A percentile compares a stretch with the other conserved stretches of the same genome.
These are phyloP conservation scores for Lagerstroemia speciosa DNA, from an alignment of 345 rosid genomes.

Conservation along the genomic window DNA sequence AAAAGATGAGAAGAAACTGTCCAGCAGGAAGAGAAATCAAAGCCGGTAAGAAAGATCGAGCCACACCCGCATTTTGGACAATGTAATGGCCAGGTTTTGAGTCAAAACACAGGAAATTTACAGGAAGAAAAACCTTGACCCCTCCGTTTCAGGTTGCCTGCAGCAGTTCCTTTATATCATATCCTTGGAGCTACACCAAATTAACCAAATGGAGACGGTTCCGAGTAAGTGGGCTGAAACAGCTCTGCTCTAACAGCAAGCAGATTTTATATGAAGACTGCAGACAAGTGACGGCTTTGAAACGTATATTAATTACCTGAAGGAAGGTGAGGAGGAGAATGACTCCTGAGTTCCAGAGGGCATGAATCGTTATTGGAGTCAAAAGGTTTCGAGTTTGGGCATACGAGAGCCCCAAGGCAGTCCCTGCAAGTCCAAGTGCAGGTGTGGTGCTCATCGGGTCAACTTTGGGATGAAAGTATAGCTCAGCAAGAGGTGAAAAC, in stretches of 20 bases:
- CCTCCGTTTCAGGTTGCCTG: constrained; percentile 29
- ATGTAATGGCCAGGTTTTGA: not conserved
- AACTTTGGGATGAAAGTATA: not conserved
- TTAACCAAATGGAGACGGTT: constrained; percentile 3
- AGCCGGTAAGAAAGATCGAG: not conserved
- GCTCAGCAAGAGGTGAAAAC: not conserved
- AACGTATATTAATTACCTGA: constrained; percentile 47
- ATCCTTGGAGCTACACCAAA: constrained; percentile 60
- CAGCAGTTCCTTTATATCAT: constrained; percentile 69
- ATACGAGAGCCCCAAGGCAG: constrained; percentile 68
- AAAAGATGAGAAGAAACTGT: too few relatives aligned
- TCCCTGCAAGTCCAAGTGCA: constrained; percentile 27
- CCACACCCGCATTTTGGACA: too few relatives aligned
- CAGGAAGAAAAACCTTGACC: not conserved
- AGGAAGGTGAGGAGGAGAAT: constrained; percentile 74
- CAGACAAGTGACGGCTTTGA: not conserved
- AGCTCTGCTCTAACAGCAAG: not conserved
- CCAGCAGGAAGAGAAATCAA: not conserved
- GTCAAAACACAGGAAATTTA: not conserved
- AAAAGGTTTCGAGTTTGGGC: constrained; percentile 86
- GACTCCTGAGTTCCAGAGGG: constrained; percentile 83
- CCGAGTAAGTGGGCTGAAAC: not conserved
- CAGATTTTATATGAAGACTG: not conserved
- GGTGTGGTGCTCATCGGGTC: too few relatives aligned
- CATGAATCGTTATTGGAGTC: constrained; percentile 74